Evolutionary conservation across 495 filamentous ascomycete species (phyloP), one percentile per base, ranked within the genome.

Genomic region (Talaromyces adpressus): DNA sequence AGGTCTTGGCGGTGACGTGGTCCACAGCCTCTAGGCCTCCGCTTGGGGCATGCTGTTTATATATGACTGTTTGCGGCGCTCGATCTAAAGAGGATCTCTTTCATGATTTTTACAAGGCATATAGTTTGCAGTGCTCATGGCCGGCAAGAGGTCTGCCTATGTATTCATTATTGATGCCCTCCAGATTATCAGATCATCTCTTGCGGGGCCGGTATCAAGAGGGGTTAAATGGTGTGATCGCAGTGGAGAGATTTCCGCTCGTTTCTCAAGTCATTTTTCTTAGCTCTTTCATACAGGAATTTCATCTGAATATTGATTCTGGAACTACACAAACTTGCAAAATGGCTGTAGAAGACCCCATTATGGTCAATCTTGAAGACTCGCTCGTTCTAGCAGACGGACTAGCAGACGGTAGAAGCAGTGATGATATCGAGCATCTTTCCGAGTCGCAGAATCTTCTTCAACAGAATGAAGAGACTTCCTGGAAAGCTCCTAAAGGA

Each of bases 371-470:
- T 41, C 36, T 16, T 5, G 36, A 41, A 29, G 5, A 29, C 12
- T 14, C 36, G 16, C 16, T 16, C 9, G n/a, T 25, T 29, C 39
- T 32, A 5, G 6, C 18, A 32, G 59, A 18, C 16, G 36, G 23
- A 18, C 39, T 32, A 5, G 6, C 18, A 32, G 59, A 18, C 16
- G 36, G 23, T 2, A 20, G 23, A 27, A 27, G 5, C 14, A 45
- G 23, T 45, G 59, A 20, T n/a, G 59, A 61, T 25, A 25, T 60
- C 60, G 64, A 59, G 52, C 57, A 14, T 18, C 45, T 60, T 18
- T 64, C 30, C 27, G 79, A 81, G 67, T 60, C 70, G 6, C 71
- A 78, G 51, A 76, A 77, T 22, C 70, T 84, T 5, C 69, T 85
- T 32, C 66, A 62, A 12, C 62, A 75, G 1, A 72, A 67, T 23